Conservation (phyloP, 345 rosid genomes). For the Murraya paniculata region DNA sequence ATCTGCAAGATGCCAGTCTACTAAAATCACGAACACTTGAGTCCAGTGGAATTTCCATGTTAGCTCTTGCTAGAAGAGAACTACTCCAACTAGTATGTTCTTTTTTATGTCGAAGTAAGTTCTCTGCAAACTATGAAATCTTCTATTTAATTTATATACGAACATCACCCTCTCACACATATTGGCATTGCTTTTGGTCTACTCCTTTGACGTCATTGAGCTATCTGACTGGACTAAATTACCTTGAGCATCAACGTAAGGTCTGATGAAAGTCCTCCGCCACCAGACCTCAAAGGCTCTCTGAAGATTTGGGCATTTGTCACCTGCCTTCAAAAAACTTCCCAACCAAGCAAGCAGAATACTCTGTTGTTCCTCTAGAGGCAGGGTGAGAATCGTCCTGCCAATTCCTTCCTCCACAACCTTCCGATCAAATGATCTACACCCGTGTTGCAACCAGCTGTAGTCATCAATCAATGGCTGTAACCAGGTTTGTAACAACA, state of each 20-base stretch:
- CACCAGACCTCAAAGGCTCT: constrained; percentile 99
- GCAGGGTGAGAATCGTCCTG: constrained; percentile 84
- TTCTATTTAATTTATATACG: constrained; percentile 4
- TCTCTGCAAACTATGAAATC: constrained; percentile 5
- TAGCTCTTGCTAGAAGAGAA: constrained; percentile 1
- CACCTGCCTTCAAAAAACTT: constrained; percentile 74
- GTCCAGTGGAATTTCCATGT: constrained; percentile 9
- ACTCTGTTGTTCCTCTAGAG: constrained; percentile 88
- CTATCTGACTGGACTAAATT: constrained; percentile 28
- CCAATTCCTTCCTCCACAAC: constrained; percentile 97
- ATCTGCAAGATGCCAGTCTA: background rate
- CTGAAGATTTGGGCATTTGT: constrained; percentile 95
- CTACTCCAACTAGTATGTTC: background rate
- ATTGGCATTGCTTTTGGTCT: constrained; percentile 4
- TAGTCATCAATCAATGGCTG: constrained; percentile 91
- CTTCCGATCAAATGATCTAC: constrained; percentile 82
- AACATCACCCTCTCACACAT: background rate
- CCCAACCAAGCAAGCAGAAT: constrained; percentile 83
- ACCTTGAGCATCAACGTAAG: constrained; percentile 52
- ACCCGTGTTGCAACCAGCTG: constrained; percentile 90
- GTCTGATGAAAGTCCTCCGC: constrained; percentile 87
- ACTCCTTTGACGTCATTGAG: constrained; percentile 28
- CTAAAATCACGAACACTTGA: background rate
- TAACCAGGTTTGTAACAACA: constrained; percentile 77
- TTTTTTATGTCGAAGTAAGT: background rate